Evolutionary conservation across 192 early-diverging fungal species (phyloP).

Genomic region (Coemansia sp.): DNA sequence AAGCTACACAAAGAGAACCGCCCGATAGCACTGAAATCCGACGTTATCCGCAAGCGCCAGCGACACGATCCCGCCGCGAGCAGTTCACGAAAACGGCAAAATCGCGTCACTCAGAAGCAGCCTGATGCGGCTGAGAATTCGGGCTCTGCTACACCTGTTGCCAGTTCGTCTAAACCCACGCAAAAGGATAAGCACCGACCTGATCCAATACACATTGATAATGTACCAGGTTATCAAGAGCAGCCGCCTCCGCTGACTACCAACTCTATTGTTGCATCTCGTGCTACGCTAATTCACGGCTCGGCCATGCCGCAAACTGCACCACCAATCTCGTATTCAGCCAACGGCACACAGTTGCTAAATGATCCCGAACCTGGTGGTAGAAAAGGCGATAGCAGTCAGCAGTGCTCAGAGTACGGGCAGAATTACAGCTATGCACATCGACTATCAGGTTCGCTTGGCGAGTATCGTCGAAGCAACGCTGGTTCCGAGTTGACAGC

Average conservation of each 20-base stretch:
- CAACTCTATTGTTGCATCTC: neutral
- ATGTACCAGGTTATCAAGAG: neutral
- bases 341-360: slow-evolving; percentile 52
- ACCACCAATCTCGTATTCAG: slow-evolving; percentile 47
- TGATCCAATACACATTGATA: neutral
- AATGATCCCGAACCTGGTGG: slow-evolving; percentile 28
- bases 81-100: slow-evolving; percentile 33
- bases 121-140: slow-evolving; percentile 4
- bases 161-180: slow-evolving; percentile 3
- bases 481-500: slow-evolving; percentile 4
- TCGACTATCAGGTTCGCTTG: neutral
- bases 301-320: slow-evolving; percentile 26
- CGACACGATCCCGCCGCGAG: slow-evolving; percentile 55
- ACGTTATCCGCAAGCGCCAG: slow-evolving; percentile 95
- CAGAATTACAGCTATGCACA: slow-evolving; percentile 6
- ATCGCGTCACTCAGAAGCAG: slow-evolving; percentile 18
- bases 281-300: neutral
- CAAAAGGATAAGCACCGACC: slow-evolving; percentile 10
- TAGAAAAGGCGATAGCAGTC: neutral
- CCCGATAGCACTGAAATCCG: slow-evolving; percentile 86
- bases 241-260: neutral
- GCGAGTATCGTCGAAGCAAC: slow-evolving; percentile 8
- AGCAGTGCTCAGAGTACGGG: neutral
- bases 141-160: slow-evolving; percentile 6
- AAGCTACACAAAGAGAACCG: slow-evolving; percentile 92